phyloP scores from a whole-genome alignment of 1,139 yeast genomes.

The Yamadazyma atmosphaerica region DNA sequence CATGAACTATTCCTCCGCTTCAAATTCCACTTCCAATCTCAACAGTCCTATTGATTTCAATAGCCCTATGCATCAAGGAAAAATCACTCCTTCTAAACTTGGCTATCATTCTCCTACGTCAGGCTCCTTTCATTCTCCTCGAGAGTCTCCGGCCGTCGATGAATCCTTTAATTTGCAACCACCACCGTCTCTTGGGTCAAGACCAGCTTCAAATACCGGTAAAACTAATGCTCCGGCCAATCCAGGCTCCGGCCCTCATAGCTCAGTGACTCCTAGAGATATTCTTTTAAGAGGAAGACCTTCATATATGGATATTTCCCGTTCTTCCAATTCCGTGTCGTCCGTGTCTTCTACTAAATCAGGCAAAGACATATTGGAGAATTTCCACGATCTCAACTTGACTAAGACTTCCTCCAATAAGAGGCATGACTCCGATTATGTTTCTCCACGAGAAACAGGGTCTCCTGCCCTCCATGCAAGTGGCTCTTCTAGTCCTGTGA shows the following conservation, averaged over 20 bases:
- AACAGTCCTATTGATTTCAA: conserved; percentile 13
- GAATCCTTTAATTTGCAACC: conserved; percentile 4
- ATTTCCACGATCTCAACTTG: conserved; percentile 24
- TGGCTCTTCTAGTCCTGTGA: neutral
- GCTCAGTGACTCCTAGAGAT: conserved; percentile 42
- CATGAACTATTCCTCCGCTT: conserved; percentile 17
- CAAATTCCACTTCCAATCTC: conserved; percentile 10
- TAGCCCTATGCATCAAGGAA: conserved; percentile 9
- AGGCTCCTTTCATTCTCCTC: conserved; percentile 25
- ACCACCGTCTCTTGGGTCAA: neutral
- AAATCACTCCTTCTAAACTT: conserved; percentile 4
- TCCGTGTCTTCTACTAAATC: conserved; percentile 20
- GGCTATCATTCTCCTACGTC: conserved; percentile 1
- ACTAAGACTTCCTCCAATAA: conserved; percentile 1
- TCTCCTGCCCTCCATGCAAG: conserved; percentile 18
- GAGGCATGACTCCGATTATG: conserved; percentile 29
- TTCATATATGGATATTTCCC: conserved; percentile 16
- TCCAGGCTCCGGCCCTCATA: neutral
- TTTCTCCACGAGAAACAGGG: conserved; percentile 51
- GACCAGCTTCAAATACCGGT: too few relatives aligned
- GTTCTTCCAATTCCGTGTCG: conserved; percentile 20
- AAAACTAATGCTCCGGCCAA: too few relatives aligned
- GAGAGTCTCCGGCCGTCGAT: conserved; percentile 4
- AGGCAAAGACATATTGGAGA: conserved; percentile 28
- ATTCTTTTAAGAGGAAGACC: conserved; percentile 34